Conservation (phyloP, 2,329 filamentous ascomycete genomes). For the Ceratocystis diversiconidia region DNA sequence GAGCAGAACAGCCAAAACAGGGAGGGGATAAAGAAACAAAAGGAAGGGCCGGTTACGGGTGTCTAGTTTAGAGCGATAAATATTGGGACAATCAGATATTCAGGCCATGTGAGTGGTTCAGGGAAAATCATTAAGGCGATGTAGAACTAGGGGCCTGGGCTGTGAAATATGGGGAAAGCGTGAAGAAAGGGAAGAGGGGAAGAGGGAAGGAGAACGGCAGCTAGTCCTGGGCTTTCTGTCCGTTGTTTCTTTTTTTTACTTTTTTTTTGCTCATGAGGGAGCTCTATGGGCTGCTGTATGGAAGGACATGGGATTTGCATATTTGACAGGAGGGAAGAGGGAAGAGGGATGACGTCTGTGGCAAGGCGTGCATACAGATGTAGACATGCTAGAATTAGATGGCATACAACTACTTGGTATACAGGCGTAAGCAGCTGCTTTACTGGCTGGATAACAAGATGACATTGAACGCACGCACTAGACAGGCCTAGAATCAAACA, state of each 20-base stretch:
- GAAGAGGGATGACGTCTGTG: neutral
- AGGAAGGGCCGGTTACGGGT: neutral
- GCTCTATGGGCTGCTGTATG: neutral
- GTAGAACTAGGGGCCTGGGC: neutral
- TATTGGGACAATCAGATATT: neutral
- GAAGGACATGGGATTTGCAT: neutral
- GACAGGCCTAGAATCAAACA: no score
- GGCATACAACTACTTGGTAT: no score
- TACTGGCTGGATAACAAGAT: no score
- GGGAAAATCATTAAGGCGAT: slow-evolving; percentile 7
- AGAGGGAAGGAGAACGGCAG: neutral
- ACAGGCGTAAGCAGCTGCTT: no score
- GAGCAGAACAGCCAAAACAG: neutral
- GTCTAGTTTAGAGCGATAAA: neutral
- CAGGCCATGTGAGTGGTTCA: neutral
- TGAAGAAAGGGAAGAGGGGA: neutral
- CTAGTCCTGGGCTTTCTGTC: neutral
- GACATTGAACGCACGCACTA: no score
- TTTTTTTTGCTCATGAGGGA: neutral
- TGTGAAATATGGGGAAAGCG: neutral
- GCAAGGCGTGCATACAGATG: neutral
- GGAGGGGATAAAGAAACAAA: neutral
- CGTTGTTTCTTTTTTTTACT: neutral
- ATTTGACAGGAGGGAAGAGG: neutral
- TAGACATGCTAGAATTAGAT: neutral